A percentile compares a stretch with the other conserved stretches of the same genome.
phyloP scores from a whole-genome alignment of 441 rosid species.

The Populus hybrid region DNA sequence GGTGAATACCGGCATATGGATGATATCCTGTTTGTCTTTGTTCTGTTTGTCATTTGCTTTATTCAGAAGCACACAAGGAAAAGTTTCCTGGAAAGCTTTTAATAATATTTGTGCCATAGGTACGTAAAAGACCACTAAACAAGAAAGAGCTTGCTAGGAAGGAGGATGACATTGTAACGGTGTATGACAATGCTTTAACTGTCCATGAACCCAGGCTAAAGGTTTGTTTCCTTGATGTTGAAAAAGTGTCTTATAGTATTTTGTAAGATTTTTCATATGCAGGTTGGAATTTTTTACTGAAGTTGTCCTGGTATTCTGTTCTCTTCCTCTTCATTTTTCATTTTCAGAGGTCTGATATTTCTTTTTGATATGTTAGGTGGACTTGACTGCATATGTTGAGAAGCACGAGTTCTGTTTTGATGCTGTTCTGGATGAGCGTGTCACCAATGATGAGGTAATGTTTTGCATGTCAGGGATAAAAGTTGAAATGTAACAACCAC shows the following conservation, averaged over 20 bases:
- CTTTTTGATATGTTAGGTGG: conserved; percentile 63
- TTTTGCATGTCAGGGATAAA: not conserved
- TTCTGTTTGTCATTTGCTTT: conserved; percentile 2
- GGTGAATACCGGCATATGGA: not conserved
- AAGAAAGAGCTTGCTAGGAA: conserved; percentile 81
- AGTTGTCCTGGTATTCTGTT: not conserved
- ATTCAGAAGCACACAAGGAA: not conserved
- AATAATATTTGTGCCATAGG: conserved; percentile 39
- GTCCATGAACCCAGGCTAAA: conserved; percentile 96
- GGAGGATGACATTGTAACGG: conserved; percentile 93
- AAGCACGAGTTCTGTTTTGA: conserved; percentile 98
- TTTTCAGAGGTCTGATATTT: conserved; percentile 22
- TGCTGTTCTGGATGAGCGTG: conserved; percentile 89
- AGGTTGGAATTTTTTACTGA: not conserved
- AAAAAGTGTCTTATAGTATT: not conserved
- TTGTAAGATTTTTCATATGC: not conserved
- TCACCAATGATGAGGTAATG: conserved; percentile 87
- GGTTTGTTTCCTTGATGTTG: conserved; percentile 49
- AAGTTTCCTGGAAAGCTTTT: conserved; percentile 1
- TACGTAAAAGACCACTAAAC: conserved; percentile 95
- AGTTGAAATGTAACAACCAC: not conserved
- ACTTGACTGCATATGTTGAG: conserved; percentile 95
- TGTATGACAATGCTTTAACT: conserved; percentile 62
- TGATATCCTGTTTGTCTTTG: not conserved
- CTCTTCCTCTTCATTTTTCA: conserved; percentile 6